phyloP scores from a whole-genome alignment of 345 rosid species.

The Sonneratia caseolaris region DNA sequence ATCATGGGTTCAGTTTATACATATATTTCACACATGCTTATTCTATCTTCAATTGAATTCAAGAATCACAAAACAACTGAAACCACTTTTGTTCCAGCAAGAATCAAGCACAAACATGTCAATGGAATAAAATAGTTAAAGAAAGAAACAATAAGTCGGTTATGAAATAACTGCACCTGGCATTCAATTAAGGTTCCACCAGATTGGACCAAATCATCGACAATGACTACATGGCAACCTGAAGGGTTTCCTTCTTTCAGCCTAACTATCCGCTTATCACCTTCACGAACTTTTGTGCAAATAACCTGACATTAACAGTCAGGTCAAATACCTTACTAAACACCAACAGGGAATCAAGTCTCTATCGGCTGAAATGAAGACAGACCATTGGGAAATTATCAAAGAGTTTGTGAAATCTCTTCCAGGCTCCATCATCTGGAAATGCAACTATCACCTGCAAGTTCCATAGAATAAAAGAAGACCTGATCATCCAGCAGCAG shows the following conservation, averaged over 20 bases:
- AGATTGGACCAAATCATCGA: constrained; percentile 93
- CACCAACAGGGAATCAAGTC: not conserved
- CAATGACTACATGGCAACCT: constrained; percentile 87
- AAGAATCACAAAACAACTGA: too few species aligned
- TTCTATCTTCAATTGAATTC: too few species aligned
- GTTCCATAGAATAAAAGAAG: not conserved
- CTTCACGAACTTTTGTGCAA: constrained; percentile 94
- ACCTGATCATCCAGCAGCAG: too few species aligned
- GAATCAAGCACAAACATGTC: too few species aligned
- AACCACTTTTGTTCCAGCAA: not conserved
- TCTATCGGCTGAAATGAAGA: constrained; percentile 4
- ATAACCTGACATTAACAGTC: constrained; percentile 47
- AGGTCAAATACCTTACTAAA: not conserved
- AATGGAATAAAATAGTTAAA: not conserved
- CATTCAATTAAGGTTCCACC: constrained; percentile 98
- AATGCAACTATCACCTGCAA: constrained; percentile 76
- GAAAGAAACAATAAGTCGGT: not conserved
- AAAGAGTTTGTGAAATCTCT: constrained; percentile 89
- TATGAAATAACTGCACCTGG: constrained; percentile 43
- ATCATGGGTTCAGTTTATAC: too few species aligned
- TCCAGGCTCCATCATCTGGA: constrained; percentile 99
- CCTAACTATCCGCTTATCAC: constrained; percentile 80
- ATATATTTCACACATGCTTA: too few species aligned
- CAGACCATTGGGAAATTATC: constrained; percentile 75
- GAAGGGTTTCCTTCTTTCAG: constrained; percentile 88